Base-by-base conservation (phyloP, 441 rosid genomes). In the Eutrema salsugineum region DNA sequence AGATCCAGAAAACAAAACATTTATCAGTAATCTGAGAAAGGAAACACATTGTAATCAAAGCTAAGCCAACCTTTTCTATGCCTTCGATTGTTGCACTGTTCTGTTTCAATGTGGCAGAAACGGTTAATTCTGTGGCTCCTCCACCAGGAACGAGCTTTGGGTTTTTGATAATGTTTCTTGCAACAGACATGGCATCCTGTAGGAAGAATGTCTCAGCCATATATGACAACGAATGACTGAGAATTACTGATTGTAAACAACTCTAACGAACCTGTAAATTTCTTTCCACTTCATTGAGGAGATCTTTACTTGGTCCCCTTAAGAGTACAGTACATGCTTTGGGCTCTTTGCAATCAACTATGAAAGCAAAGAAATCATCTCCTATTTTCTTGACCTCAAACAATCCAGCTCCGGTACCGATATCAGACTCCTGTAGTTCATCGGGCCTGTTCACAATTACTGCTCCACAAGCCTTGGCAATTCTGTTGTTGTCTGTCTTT, bases 221-320 rank as follows among this genome's bases (percentile, higher is more conserved):
- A 14, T 6, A 65, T 61, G 15, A 50, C 11, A 16, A 27, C 28
- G 39, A 40, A 19, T 9, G 56, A 11, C 32, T 8, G 17, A 28
- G 6, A 20, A 32, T 47, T 20, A 22, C 10, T 1, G 22, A 24
- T 44, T 22, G 12, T 35, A 39, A 53, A 55, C 47, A 39, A 49
- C 17, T 57, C 32, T 57, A 54, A 17, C 59, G 47, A 60, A 89
- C 98, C 93, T 91, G 98, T 79, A 93, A 79, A 75, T 91, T 93
- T 77, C 98, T 85, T 82, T 93, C 96, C 42, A 93, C 97, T 85
- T 93, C 98, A 48, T 93, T 87, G 63, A 91, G 80, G 22, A 93
- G 91, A 84, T 94, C 99, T 89, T 94, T 94, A 67, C 97, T 94
- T 19, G 98, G 94, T 32, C 97, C 98, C 55, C 97, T 87, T 77